Conservation (phyloP, 495 filamentous ascomycete species). For the Lineolata rhizophorae region DNA sequence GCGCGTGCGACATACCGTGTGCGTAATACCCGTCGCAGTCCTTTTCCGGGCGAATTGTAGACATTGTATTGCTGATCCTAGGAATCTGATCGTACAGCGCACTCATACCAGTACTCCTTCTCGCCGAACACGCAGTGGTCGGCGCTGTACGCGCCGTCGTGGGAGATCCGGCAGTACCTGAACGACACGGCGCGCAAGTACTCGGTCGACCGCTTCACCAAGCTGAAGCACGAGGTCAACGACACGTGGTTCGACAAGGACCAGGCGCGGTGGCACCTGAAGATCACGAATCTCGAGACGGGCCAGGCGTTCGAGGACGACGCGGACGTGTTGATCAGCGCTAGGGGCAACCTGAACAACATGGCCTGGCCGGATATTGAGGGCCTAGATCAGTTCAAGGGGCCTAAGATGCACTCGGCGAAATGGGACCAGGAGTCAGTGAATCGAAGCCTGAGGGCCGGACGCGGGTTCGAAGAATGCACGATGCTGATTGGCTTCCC, state of each 20-base stretch:
- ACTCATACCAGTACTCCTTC: slow-evolving; percentile 16
- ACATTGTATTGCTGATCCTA: neutral
- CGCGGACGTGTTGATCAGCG: slow-evolving; percentile 15
- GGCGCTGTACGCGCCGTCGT: slow-evolving; percentile 9
- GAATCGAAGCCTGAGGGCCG: too few species aligned
- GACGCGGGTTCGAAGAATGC: too few species aligned
- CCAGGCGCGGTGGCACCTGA: slow-evolving; percentile 13
- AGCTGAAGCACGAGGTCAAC: slow-evolving; percentile 9
- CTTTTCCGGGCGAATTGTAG: neutral
- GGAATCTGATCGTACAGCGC: too few species aligned
- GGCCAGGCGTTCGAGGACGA: slow-evolving; percentile 5
- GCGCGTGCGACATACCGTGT: slow-evolving; percentile 2
- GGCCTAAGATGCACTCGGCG: slow-evolving; percentile 25
- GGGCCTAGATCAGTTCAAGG: slow-evolving; percentile 11
- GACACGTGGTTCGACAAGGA: slow-evolving; percentile 14
- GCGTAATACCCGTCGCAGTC: neutral
- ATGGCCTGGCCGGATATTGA: slow-evolving; percentile 12
- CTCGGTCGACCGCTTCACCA: slow-evolving; percentile 13
- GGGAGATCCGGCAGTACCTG: slow-evolving; percentile 14
- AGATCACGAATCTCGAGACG: slow-evolving; percentile 4
- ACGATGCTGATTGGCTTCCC: too few species aligned
- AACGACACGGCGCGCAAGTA: slow-evolving; percentile 14
- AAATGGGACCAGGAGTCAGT: slow-evolving; percentile 36
- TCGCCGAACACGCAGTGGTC: slow-evolving; percentile 16
- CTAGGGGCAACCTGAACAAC: slow-evolving; percentile 15